phyloP scores from a whole-genome alignment of 768 basidiomycete genomes.

The Suillus weaverae region DNA sequence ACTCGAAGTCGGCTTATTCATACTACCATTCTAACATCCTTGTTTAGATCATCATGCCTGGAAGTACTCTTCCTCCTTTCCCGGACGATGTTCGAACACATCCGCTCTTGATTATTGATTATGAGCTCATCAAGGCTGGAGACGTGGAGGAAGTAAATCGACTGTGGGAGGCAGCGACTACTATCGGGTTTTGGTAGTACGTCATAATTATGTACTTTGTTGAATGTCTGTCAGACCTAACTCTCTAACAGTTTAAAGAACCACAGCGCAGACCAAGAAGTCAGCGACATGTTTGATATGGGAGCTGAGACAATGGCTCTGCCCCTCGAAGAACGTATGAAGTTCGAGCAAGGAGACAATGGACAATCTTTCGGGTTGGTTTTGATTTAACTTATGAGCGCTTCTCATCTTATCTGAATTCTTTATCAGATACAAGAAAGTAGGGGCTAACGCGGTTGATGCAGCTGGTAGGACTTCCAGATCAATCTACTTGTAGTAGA shows the following conservation, averaged over 20 bases:
- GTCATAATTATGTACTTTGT: constrained; percentile 18
- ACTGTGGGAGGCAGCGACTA: constrained; percentile 50
- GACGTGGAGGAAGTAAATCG: constrained; percentile 39
- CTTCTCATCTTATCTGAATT: background rate
- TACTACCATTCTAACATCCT: too few species aligned
- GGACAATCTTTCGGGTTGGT: constrained; percentile 40
- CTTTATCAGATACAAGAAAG: constrained; percentile 54
- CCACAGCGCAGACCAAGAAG: constrained; percentile 39
- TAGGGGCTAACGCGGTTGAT: constrained; percentile 63
- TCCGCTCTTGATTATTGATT: constrained; percentile 50
- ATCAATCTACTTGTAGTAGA: background rate
- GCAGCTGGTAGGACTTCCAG: constrained; percentile 40
- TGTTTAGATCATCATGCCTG: constrained; percentile 29
- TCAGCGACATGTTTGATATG: constrained; percentile 42
- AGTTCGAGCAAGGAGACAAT: constrained; percentile 43
- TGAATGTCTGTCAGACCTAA: background rate
- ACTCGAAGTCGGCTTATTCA: background rate
- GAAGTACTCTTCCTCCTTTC: constrained; percentile 39
- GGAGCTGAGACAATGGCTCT: constrained; percentile 42
- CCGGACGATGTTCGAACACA: constrained; percentile 46
- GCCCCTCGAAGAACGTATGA: constrained; percentile 41
- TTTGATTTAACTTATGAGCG: background rate
- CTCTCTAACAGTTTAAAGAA: constrained; percentile 39
- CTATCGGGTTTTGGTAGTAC: constrained; percentile 56
- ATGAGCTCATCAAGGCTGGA: constrained; percentile 33